These are phyloP conservation scores for Sphaerosporella brunnea DNA, from an alignment of 495 filamentous ascomycete genomes.

Conservation along the genomic window DNA sequence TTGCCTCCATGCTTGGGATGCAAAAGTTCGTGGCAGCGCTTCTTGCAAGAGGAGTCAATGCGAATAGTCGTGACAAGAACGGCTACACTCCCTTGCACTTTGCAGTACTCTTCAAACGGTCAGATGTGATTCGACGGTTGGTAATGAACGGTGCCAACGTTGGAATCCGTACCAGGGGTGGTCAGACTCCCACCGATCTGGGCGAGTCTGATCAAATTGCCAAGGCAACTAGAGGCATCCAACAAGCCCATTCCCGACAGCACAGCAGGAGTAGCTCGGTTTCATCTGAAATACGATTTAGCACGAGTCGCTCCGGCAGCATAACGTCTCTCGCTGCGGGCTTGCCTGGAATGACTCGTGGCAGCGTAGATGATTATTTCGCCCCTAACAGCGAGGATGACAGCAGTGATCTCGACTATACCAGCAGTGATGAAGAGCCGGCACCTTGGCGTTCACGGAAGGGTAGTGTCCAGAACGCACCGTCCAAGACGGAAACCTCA, in stretches of 20 bases:
- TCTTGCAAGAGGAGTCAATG: constrained; percentile 59
- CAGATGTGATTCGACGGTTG: constrained; percentile 57
- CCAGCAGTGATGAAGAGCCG: background rate
- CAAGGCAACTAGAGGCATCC: constrained; percentile 32
- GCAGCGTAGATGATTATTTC: constrained; percentile 34
- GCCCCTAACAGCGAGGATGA: constrained; percentile 29
- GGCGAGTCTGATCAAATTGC: constrained; percentile 34
- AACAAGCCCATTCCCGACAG: constrained; percentile 36
- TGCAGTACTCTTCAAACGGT: constrained; percentile 58
- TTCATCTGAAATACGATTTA: constrained; percentile 32
- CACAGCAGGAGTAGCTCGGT: constrained; percentile 38
- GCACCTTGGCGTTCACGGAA: constrained; percentile 12
- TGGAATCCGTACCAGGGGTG: constrained; percentile 48
- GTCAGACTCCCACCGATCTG: constrained; percentile 56
- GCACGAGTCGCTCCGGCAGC: constrained; percentile 46
- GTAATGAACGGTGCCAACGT: constrained; percentile 57
- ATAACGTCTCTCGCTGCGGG: constrained; percentile 42
- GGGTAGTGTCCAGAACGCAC: constrained; percentile 26
- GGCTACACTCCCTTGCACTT: constrained; percentile 75
- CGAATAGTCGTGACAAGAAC: constrained; percentile 55
- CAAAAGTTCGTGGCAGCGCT: constrained; percentile 64
- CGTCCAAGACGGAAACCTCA: constrained; percentile 25
- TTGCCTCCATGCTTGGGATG: constrained; percentile 59
- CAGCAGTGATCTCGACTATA: constrained; percentile 11
- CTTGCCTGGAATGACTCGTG: constrained; percentile 29